Base-by-base conservation (phyloP, 2,329 filamentous ascomycete genomes). In the Aspergillus pseudoviridinutans region DNA sequence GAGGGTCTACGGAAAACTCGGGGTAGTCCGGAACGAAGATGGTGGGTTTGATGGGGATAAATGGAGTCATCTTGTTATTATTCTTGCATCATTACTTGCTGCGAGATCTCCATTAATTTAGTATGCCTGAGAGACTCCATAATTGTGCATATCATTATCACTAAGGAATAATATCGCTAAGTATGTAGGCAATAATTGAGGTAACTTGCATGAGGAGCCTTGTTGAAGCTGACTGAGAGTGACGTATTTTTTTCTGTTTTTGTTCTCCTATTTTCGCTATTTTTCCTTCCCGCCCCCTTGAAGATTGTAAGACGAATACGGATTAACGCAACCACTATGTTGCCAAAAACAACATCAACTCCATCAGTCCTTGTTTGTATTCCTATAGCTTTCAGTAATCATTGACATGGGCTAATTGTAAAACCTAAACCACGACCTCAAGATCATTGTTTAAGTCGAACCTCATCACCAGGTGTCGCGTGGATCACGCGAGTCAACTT, bases 281-380 rank as follows among this genome's bases (percentile, higher is more conserved):
- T 56, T 59, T 55, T 55, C 49, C 54, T 57, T 59, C 61, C 55
- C 54, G 58, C 55, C 50, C 61, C 44, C 14, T 47, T 7, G 4
- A 47, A 24, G 22, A 47, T 47, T 24, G 44, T 27, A 47, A 27
- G 44, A 47, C 24, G 8, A 47, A 17, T 47, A 47, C 24, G 42
- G 42, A 46, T 24, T 24, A 24, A 22, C 5, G 17, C 32, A 17
- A 38, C 32, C 14, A 17, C 5, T 35, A 35, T 17, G 14, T 14
- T 35, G 32, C 32, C 32, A 38, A 38, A 35, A 38, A 38, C 32
- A 38, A 38, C 14, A 38, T 17, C 32, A 38, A 38, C 14, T n/a
- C 5, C 32, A 38, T 38, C 32, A 7, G 6, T 32, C 32, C 14
- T 38, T 38, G 5, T 38, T 38, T 38, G 32, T 38, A 38, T 5